Percentiles rank a stretch among this genome's conserved stretches.
Evolutionary conservation across 768 basidiomycete species (phyloP).

Genomic region (Termitomyces heimii): DNA sequence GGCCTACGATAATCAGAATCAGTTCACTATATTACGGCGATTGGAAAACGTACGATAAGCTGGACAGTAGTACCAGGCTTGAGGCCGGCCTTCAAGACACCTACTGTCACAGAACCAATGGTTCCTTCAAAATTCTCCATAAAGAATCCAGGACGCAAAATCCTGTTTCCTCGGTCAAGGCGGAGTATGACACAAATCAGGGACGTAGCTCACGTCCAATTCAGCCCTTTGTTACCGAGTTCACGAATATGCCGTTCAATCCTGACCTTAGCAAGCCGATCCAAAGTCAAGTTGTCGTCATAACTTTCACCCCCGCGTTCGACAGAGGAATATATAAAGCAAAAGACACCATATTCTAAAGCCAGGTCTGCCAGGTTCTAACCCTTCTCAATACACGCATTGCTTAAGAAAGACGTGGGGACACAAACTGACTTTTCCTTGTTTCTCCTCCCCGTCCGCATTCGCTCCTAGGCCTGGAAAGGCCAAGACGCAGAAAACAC

Average conservation of each 20-base stretch:
- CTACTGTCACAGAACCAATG: constrained; percentile 28
- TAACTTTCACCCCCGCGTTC: constrained; percentile 31
- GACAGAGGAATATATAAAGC: constrained; percentile 30
- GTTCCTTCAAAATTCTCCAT: constrained; percentile 37
- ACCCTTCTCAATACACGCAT: background rate
- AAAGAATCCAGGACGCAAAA: constrained; percentile 36
- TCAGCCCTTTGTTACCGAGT: constrained; percentile 23
- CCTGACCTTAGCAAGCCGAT: constrained; percentile 27
- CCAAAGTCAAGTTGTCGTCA: constrained; percentile 22
- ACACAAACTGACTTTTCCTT: constrained; percentile 28
- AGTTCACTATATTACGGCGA: background rate
- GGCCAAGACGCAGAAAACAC: constrained; percentile 31
- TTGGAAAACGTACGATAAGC: constrained; percentile 24
- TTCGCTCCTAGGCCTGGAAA: constrained; percentile 35
- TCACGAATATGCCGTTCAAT: constrained; percentile 30
- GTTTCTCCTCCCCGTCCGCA: constrained; percentile 30
- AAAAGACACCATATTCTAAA: constrained; percentile 26
- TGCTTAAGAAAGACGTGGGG: background rate
- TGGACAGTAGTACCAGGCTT: constrained; percentile 25
- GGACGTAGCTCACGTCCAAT: constrained; percentile 29
- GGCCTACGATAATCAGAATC: constrained; percentile 14
- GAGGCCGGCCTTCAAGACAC: constrained; percentile 26
- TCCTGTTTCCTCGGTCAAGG: constrained; percentile 14
- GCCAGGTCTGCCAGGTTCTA: constrained; percentile 30
- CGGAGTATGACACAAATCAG: background rate